Base-by-base conservation (phyloP, 2,329 filamentous ascomycete species). In the Rasamsonia emersonii region DNA sequence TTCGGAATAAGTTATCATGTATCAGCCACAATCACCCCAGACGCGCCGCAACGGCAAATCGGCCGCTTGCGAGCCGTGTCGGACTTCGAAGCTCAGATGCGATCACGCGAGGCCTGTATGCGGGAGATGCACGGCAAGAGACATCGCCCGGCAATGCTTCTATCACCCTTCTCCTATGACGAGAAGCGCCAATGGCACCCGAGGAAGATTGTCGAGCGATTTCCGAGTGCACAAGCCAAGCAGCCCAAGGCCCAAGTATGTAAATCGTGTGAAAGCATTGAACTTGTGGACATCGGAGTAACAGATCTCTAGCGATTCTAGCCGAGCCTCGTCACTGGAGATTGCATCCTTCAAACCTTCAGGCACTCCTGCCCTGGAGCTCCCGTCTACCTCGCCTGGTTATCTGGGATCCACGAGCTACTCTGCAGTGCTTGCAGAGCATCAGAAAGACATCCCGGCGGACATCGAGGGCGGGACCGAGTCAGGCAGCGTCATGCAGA, bases 381-480 rank as follows among this genome's bases (percentile, higher is more conserved):
- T 44, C n/a, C n/a, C n/a, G 2, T 44, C 47, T n/a, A 38, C 47
- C 20, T 41, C 45, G 5, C 49, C 54, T 27, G 54, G 55, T 2
- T 58, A 57, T 30, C 37, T 58, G 14, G 54, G 55, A 3, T 54
- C 55, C 5, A 57, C 51, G 3, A 58, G 53, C 19, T 58, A 49
- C 26, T 50, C 53, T 4, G 54, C 55, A 6, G 46, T 58, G 19
- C 45, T 58, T 17, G 36, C 47, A 6, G 55, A 58, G 35, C 51
- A 58, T 38, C 46, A 46, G 11, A 47, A 42, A 29, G 52, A 56
- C n/a, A 48, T 56, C 17, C 45, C 50, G 4, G 48, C 53, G 27
- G 54, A 57, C 18, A 39, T 45, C 4, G 53, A 54, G 7, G 43
- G 41, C 18, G 45, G 32, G 32, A 31, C 32, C 10, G 17, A 4